phyloP scores from a whole-genome alignment of 345 rosid species.

The Kernera saxatilis region DNA sequence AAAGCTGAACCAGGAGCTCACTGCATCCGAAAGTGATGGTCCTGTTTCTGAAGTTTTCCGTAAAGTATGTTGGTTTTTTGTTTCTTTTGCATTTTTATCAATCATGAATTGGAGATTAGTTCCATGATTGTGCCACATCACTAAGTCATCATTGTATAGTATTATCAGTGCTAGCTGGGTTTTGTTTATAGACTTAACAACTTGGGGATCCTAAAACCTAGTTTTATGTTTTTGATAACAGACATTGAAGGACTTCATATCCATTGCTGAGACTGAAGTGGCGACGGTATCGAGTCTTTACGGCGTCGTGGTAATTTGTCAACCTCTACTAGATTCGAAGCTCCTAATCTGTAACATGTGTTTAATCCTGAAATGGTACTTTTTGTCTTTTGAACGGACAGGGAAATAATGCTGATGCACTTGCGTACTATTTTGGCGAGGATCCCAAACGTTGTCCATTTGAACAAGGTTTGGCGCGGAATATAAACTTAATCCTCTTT shows the following conservation, averaged over 20 bases:
- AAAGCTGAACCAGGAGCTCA: constrained; percentile 84
- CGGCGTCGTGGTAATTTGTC: constrained; percentile 68
- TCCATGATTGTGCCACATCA: not conserved
- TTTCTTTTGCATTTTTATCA: not conserved
- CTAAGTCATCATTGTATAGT: not conserved
- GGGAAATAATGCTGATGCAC: constrained; percentile 99
- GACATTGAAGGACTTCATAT: constrained; percentile 78
- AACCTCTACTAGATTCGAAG: constrained; percentile 1
- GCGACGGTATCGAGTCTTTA: constrained; percentile 69
- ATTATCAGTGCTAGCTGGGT: not conserved
- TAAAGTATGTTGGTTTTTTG: constrained; percentile 41
- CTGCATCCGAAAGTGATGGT: constrained; percentile 87
- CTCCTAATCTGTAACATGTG: not conserved
- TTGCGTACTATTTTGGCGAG: constrained; percentile 89
- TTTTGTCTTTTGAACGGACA: constrained; percentile 33
- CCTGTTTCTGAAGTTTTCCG: constrained; percentile 86
- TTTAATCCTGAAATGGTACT: not conserved
- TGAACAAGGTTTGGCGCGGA: constrained; percentile 75
- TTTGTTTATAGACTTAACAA: not conserved
- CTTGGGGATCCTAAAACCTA: constrained; percentile 4
- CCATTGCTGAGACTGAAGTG: constrained; percentile 77
- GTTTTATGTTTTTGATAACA: constrained; percentile 21
- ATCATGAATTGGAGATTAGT: constrained; percentile 4
- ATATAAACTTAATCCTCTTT: constrained; percentile 4
- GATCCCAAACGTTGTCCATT: constrained; percentile 94